Evolutionary conservation across 108 stramenopile species (phyloP).

Genomic region (Stephanodiscus triporus): DNA sequence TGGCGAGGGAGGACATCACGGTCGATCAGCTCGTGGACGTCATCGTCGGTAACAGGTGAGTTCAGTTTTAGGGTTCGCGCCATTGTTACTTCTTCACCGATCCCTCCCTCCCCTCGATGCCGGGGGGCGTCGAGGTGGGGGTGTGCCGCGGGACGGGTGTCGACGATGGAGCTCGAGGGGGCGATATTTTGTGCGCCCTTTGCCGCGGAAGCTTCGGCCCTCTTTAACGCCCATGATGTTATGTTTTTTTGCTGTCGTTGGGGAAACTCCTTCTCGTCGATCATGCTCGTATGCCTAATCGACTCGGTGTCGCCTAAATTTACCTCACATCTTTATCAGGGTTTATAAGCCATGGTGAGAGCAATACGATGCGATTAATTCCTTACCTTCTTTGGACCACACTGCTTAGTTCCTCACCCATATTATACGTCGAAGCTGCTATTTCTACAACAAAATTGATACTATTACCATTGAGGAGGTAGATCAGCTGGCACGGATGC

Average conservation of each 20-base stretch:
- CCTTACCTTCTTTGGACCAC: background rate
- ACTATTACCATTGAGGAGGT: slow-evolving; percentile 98
- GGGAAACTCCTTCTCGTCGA: background rate
- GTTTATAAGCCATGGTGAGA: slow-evolving; percentile 91
- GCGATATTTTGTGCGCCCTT: background rate
- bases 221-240: background rate
- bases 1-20: slow-evolving; percentile 93
- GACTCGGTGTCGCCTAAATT: background rate
- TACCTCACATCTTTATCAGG: background rate
- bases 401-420: background rate
- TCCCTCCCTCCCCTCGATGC: background rate
- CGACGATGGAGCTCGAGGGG: too few relatives aligned
- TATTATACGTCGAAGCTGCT: slow-evolving; percentile 49
- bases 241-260: too few relatives aligned
- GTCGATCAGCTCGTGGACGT: slow-evolving; percentile 99
- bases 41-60: slow-evolving; percentile 88
- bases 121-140: too few relatives aligned
- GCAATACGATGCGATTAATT: background rate
- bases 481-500: slow-evolving; percentile 94
- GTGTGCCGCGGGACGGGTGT: too few relatives aligned
- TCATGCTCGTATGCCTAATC: slow-evolving; percentile 71
- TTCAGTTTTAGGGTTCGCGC: too few relatives aligned
- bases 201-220: background rate
- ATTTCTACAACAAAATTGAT: slow-evolving; percentile 99
- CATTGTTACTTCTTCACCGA: too few relatives aligned